Base-by-base conservation (phyloP, 495 filamentous ascomycete species). In the Niebla homalea region DNA sequence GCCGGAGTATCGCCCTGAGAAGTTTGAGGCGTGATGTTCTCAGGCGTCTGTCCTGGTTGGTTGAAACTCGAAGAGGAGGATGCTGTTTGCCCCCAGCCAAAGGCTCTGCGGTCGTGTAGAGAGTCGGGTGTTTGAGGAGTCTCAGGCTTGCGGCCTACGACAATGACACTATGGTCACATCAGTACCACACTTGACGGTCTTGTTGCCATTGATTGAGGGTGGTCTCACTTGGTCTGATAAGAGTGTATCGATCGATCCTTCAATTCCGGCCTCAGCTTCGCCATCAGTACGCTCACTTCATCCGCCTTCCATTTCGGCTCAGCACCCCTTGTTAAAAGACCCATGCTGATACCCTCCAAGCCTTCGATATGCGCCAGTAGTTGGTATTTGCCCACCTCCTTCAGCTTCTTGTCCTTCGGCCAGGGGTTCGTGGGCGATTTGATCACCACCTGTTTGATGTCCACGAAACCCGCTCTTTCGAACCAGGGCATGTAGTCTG, bases 381-480 rank as follows among this genome's bases (percentile, higher is more conserved):
- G 43, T 43, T 64, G 57, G 39, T 56, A 66, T 23, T 57, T 58
- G 23, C 65, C 65, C 41, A 64, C 57, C 48, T 66, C 63, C 45
- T 68, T 68, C 47, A 60, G 38, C 29, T 48, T 36, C 36, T 52
- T 52, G 53, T 85, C 74, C 43, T 67, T 67, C 0, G 80, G 69
- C 79, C 82, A 85, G 3, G 68, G 62, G 52, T 78, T 80, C 15
- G 72, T 64, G 3, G 81, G 82, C 2, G 81, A 55, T 60, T 78
- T 80, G 53, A 68, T 68, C 5, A 74, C 47, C 12, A 61, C 59
- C 57, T 81, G 72, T 40, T 76, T 64, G 15, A 86, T 69, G 48
- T 85, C 78, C 11, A 77, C 73, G 48, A 83, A 86, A 0, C 82
- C 81, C 0, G 75, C 68, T 47, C 79, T 72, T 52, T 69, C 62